Base-by-base conservation (phyloP, 2,329 filamentous ascomycete species). In the Dactylellina drechsleri region DNA sequence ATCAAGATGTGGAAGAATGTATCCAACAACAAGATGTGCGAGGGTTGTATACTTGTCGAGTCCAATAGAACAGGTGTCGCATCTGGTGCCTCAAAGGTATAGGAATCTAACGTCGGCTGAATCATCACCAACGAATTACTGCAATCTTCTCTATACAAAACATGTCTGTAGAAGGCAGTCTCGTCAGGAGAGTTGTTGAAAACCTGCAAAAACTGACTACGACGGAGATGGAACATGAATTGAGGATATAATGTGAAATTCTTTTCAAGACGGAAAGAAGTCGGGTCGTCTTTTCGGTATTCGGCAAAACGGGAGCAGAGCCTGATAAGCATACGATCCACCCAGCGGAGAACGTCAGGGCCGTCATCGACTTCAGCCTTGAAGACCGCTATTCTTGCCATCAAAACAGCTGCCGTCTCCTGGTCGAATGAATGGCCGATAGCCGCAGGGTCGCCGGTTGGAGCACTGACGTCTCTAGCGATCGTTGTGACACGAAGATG, bases 1-100 rank as follows among this genome's bases (percentile, higher is more conserved):
- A 99, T 99, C 66, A 99, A 88, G 76, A 99, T 99, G 82, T 99
- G 95, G 87, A 99, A 99, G 86, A 99, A 99, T 0, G 95, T 98
- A 80, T 99, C 95, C 66, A 99, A 89, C 10, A 99, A 88, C 59
- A 99, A 87, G 75, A 98, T 92, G 74, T 97, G 96, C 20, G 93
- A 92, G 8, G 93, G 91, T 81, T 98, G 94, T 79, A 99, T 99
- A 4, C 93, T 97, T 41, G 93, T 93, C 13, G 94, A 98, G 82
- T 99, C 95, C 41, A 99, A 87, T 23, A 99, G 85, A n/a, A 99
- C 95, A 1, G 95, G 94, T 77, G 93, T 89, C 54, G 92, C 91
- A 36, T 36, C 31, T 26, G 93, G 93, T 75, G 98, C 94, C 79
- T 98, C 94, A 81, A 99, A 93, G 1, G 93, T 96, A 83, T 99